Base-by-base conservation (phyloP, 176 grass and related monocot genomes). In the Aechmea fasciata region DNA sequence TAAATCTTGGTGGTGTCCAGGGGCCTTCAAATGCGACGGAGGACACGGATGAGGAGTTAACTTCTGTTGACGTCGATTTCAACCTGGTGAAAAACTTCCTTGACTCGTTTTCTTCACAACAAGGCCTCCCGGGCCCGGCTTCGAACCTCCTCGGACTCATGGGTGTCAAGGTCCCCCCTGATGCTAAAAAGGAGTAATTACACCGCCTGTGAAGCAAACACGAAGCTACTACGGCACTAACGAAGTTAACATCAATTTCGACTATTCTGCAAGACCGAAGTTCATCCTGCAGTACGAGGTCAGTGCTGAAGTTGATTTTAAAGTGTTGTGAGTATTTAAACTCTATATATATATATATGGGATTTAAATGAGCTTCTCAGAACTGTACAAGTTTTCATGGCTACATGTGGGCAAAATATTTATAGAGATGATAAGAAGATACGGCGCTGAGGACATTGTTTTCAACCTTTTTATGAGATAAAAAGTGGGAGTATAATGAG, bases 41-140 rank as follows among this genome's bases (percentile, higher is more conserved):
- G 63, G 81, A 70, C 29, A 69, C 26, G 66, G 75, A 85, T 57
- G 74, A 71, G 29, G 89, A 93, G 76, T 75, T 93, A 69, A 81
- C 84, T 24, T 87, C 94, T 53, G 84, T 99, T n/a, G 94, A 99
- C 67, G 84, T 93, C 11, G 87, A 99, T 83, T 57, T 93, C 1
- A 99, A 99, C 82, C 89, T 99, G 53, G 90, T 99, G 3, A 80
- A 90, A 70, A 99, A 80, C 69, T 80, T 93, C 41, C 87, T 99
- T 11, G 86, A 90, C 47, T 99, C 90, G 2, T 99, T 93, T 69
- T 90, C 90, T 48, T 99, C 89, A 48, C 90, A 93, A 57, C 90
- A 99, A 78, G 94, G 90, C 54, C 94, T 99, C 67, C 79, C 94
- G 0, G 94, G 94, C 11, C 94, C 94, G n/a, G 84, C 89, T 54